A percentile compares a stretch with the other conserved stretches of the same genome.
phyloP scores from a whole-genome alignment of 441 rosid genomes.

The Lepidium campestre region DNA sequence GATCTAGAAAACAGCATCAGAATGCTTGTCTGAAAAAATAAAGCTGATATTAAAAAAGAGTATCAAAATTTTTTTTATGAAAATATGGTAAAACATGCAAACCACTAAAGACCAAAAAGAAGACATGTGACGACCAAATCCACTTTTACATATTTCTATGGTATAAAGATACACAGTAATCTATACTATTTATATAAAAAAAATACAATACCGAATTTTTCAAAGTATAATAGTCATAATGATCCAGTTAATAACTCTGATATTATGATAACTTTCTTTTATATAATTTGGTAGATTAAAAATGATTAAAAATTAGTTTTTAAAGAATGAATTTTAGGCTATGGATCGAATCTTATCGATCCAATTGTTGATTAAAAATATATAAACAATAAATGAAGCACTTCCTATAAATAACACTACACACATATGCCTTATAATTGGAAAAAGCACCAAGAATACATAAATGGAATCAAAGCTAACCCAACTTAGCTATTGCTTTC shows the following conservation, averaged over 20 bases:
- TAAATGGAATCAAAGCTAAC: conserved; percentile 22
- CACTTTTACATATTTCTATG: conserved; percentile 8
- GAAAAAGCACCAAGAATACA: background rate
- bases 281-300: too few relatives aligned
- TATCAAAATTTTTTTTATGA: too few relatives aligned
- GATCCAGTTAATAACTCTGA: too few relatives aligned
- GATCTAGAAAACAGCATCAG: background rate
- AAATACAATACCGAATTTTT: too few relatives aligned
- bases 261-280: too few relatives aligned
- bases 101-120: conserved; percentile 8
- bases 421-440: background rate
- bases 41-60: conserved; percentile 3
- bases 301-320: too few relatives aligned
- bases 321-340: too few relatives aligned
- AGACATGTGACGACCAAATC: conserved; percentile 23
- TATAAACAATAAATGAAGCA: background rate
- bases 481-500: conserved; percentile 19
- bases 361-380: too few relatives aligned
- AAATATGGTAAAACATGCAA: conserved; percentile 25
- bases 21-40: background rate
- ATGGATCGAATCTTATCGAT: too few relatives aligned
- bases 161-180: background rate
- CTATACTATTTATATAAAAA: background rate
- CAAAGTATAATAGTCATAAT: too few relatives aligned
- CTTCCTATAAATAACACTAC: conserved; percentile 15